Evolutionary conservation across 331 rosid genomes (phyloP), one percentile per base, ranked within the genome.

Genomic region (Quercus phellos): DNA sequence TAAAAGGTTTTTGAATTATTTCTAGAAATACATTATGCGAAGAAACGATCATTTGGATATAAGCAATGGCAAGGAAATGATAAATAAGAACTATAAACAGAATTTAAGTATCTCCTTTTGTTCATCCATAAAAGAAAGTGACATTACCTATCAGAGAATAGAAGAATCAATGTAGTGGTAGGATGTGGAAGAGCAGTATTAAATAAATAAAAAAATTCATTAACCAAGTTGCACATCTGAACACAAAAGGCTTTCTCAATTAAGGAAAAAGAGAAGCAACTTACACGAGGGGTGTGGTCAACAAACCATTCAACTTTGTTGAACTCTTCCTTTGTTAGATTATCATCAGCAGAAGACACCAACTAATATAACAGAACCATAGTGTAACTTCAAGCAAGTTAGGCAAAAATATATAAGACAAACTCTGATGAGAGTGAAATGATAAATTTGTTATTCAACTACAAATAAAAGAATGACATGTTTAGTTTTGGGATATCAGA

Each of bases 261-360:
- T 50, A 83, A 29, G 59, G 6, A 56, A 74, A 64, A 81, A 74
- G 42, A 51, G 55, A 26, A 70, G 79, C 61, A 84, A 80, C 92
- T 86, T 86, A 92, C 99, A 51, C 84, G 87, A 77, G 97, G 99
- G 43, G 83, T 64, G 79, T 86, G 91, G 73, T 76, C 83, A 74
- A 94, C 86, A 58, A 91, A 87, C 97, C 97, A 94, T 53, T 89
- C 97, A 81, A 88, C 89, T 76, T 85, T 77, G 82, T 94, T 94
- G 83, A 92, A 92, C 86, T 94, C 99, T 86, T 85, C 89, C 92
- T 84, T 89, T 64, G 85, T 74, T 72, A 83, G 83, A 75, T 72
- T 73, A 59, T 83, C 84, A 56, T 79, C 84, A 35, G 83, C 80
- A 35, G 77, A 68, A 73, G 76, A 81, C 78, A 89, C 76, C 84